Conservation (phyloP, 805 yeast species). For the Kodamaea leandrae region DNA sequence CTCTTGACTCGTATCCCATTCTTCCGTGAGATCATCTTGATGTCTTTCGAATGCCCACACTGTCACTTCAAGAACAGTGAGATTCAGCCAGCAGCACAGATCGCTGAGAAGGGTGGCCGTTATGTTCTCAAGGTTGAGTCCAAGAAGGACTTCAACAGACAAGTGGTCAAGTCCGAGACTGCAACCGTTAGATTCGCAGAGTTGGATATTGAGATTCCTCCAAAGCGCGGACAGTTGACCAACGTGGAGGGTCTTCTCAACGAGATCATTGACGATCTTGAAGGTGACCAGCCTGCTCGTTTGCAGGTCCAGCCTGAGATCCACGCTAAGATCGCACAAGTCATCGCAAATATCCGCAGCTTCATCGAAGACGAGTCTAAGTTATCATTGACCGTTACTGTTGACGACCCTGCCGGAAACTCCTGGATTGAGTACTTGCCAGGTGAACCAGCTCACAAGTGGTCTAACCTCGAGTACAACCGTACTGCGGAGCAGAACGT, state of each 20-base stretch:
- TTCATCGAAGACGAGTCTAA: slow-evolving; percentile 53
- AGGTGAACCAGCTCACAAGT: slow-evolving; percentile 83
- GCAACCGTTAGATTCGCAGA: slow-evolving; percentile 79
- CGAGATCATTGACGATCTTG: slow-evolving; percentile 81
- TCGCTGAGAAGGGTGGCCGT: slow-evolving; percentile 83
- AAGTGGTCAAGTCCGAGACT: slow-evolving; percentile 86
- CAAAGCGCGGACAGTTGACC: slow-evolving; percentile 89
- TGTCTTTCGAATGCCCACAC: slow-evolving; percentile 96
- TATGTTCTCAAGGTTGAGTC: slow-evolving; percentile 67
- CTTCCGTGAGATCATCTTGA: slow-evolving; percentile 84
- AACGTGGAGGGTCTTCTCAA: slow-evolving; percentile 84
- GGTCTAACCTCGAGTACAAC: slow-evolving; percentile 79
- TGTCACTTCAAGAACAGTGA: slow-evolving; percentile 90
- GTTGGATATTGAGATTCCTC: slow-evolving; percentile 91
- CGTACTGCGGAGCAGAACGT: slow-evolving; percentile 89
- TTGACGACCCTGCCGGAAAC: slow-evolving; percentile 96
- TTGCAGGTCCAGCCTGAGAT: slow-evolving; percentile 70
- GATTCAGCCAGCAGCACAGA: slow-evolving; percentile 91
- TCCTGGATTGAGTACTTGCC: slow-evolving; percentile 93
- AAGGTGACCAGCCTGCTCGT: slow-evolving; percentile 78
- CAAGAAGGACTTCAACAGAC: slow-evolving; percentile 77
- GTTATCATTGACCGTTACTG: slow-evolving; percentile 71
- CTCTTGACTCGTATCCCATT: slow-evolving; percentile 86
- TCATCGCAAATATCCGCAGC: slow-evolving; percentile 58
- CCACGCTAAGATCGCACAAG: slow-evolving; percentile 69